Base-by-base conservation (phyloP, 345 rosid species). In the Syzygium jambos region DNA sequence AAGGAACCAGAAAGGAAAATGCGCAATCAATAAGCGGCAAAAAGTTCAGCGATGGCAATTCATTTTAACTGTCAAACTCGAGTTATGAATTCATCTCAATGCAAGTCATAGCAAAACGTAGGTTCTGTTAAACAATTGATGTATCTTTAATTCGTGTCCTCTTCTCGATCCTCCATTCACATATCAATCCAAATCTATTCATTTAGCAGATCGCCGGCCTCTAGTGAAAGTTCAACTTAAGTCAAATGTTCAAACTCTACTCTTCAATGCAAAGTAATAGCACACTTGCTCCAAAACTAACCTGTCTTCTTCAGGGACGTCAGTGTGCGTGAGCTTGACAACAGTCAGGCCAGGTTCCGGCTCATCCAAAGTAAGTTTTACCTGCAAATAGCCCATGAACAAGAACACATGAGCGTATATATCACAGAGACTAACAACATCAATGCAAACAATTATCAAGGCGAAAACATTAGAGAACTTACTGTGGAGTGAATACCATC, bases 231-330 rank as follows among this genome's bases (percentile, higher is more conserved):
- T 73, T 73, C 1, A 0, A 34, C 80, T 73, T 38, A 38, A 19
- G 38, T 73, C 49, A 73, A 73, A 73, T 73, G 80, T 73, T 22
- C 49, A 38, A 38, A 73, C 80, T 73, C 22, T 10, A 38, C 2
- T 34, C 80, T 73, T 34, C 80, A 38, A 38, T 38, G 80, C 4
- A 73, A 73, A 73, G 3, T 38, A 73, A 73, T 1, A 38, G 49
- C 27, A 38, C 38, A 38, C 80, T 73, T 10, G 80, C 82, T 11
- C 85, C 38, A 53, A 68, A 63, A 88, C 95, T 51, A 87, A 98
- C 99, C 99, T 95, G 90, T 96, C 99, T 83, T 98, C 99, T 88
- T 94, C 98, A 29, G 99, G 99, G 86, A 98, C 91, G 88, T 96
- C 99, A 14, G 94, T 91, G 85, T 98, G 99, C 3, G 91, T 91